These are phyloP conservation scores for Arabidopsis suecica DNA, from an alignment of 345 rosid genomes.

Conservation along the genomic window DNA sequence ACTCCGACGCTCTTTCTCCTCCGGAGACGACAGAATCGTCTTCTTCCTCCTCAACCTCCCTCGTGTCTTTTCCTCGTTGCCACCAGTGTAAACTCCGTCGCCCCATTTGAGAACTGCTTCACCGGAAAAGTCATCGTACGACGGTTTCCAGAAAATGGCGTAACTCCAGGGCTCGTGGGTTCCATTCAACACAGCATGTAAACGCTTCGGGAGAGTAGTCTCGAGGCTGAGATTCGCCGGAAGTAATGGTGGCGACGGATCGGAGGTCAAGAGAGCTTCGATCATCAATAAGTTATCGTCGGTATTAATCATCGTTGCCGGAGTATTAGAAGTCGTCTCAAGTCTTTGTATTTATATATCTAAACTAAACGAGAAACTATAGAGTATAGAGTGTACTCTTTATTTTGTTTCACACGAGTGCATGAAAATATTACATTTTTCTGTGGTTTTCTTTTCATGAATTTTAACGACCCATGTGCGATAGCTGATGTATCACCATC, in stretches of 20 bases:
- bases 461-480: not conserved
- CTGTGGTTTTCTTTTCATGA: too few species aligned
- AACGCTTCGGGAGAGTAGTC: slow-evolving; percentile 77
- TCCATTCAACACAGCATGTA: slow-evolving; percentile 71
- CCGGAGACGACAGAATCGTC: not conserved
- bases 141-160: slow-evolving; percentile 92
- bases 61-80: slow-evolving; percentile 61
- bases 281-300: slow-evolving; percentile 6
- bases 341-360: not conserved
- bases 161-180: slow-evolving; percentile 80
- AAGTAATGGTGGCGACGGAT: not conserved
- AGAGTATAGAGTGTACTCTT: not conserved
- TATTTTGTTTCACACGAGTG: not conserved
- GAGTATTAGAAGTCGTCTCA: not conserved
- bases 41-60: slow-evolving; percentile 34
- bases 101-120: slow-evolving; percentile 75
- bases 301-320: not conserved
- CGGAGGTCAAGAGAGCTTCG: slow-evolving; percentile 35
- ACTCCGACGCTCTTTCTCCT: slow-evolving; percentile 74
- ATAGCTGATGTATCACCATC: too few species aligned
- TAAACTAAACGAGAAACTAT: not conserved
- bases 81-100: slow-evolving; percentile 88
- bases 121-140: slow-evolving; percentile 56
- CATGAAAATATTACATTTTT: not conserved
- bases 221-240: slow-evolving; percentile 56